Percentiles rank a stretch among this genome's conserved stretches.
Conservation (phyloP, 176 grass and related monocot species). For the Melocanna baccifera region DNA sequence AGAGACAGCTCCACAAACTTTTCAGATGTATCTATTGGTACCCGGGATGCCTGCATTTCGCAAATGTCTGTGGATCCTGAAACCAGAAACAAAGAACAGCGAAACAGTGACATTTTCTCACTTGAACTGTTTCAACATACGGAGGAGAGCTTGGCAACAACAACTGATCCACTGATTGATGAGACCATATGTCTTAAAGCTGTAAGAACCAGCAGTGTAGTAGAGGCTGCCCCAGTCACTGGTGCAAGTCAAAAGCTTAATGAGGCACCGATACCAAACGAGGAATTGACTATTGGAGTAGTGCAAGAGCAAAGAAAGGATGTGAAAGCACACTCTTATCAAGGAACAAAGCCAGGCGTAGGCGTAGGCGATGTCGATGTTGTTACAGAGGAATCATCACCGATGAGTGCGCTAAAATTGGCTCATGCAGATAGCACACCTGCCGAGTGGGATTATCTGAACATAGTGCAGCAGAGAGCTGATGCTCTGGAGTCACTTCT, state of each 20-base stretch:
- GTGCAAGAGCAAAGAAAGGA: conserved; percentile 42
- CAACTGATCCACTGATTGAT: conserved; percentile 37
- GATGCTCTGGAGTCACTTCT: conserved; percentile 82
- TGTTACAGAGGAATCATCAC: conserved; percentile 51
- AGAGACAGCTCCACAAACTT: conserved; percentile 28
- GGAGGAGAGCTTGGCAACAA: conserved; percentile 10
- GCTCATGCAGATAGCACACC: conserved; percentile 29
- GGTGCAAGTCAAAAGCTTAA: conserved; percentile 15
- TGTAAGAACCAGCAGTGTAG: conserved; percentile 25
- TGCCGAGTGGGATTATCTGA: conserved; percentile 69
- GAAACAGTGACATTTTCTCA: not conserved
- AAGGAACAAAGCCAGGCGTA: conserved; percentile 30
- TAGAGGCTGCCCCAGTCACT: conserved; percentile 6
- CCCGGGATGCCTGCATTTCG: conserved; percentile 36
- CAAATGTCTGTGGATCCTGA: conserved; percentile 29
- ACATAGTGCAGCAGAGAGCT: conserved; percentile 78
- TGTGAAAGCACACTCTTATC: not conserved
- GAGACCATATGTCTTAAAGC: conserved; percentile 28
- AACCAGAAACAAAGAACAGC: conserved; percentile 17
- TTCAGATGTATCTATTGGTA: conserved; percentile 46
- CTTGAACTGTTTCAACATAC: conserved; percentile 12
- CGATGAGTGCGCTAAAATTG: conserved; percentile 44
- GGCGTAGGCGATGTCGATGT: conserved; percentile 26
- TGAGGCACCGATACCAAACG: conserved; percentile 42
- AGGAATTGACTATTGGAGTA: conserved; percentile 44